Evolutionary conservation across 2,329 filamentous ascomycete genomes (phyloP).

Genomic region (Graphilbum fragrans): DNA sequence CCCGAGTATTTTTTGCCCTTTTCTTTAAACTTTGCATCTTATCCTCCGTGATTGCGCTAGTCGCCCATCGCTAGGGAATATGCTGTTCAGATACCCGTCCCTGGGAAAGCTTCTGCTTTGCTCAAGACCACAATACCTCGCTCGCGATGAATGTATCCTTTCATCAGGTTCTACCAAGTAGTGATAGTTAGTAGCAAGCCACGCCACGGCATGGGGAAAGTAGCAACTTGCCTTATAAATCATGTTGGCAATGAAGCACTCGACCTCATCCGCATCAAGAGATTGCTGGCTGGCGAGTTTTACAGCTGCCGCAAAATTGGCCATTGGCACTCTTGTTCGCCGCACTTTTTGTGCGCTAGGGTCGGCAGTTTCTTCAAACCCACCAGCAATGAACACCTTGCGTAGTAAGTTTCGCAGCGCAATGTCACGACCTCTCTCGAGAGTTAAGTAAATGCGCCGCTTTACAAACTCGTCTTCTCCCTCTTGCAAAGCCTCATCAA

Average conservation of each 20-base stretch:
- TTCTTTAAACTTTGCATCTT: too few species aligned
- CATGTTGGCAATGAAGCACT: slow-evolving; percentile 89
- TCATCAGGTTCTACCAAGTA: slow-evolving; percentile 66
- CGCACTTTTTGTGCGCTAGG: slow-evolving; percentile 48
- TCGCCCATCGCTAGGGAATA: too few species aligned
- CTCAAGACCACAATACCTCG: slow-evolving; percentile 83
- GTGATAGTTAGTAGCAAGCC: background rate
- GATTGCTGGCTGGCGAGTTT: slow-evolving; percentile 56
- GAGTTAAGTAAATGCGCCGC: slow-evolving; percentile 82
- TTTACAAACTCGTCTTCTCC: slow-evolving; percentile 91
- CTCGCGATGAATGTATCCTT: slow-evolving; percentile 92
- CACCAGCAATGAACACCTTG: slow-evolving; percentile 79
- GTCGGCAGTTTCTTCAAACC: slow-evolving; percentile 67
- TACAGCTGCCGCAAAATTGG: slow-evolving; percentile 77
- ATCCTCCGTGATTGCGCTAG: too few species aligned
- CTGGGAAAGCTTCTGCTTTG: slow-evolving; percentile 87
- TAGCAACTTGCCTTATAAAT: slow-evolving; percentile 73
- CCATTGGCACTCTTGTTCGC: slow-evolving; percentile 67
- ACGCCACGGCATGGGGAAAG: background rate
- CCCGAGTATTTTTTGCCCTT: too few species aligned
- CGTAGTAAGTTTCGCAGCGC: slow-evolving; percentile 82
- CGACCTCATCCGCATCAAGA: slow-evolving; percentile 83
- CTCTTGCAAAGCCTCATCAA: slow-evolving; percentile 68
- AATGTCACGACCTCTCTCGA: slow-evolving; percentile 86
- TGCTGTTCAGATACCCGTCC: slow-evolving; percentile 52